Percentiles rank a stretch among this genome's conserved stretches.
Conservation (phyloP, 768 basidiomycete species). For the Mycena indigotica region DNA sequence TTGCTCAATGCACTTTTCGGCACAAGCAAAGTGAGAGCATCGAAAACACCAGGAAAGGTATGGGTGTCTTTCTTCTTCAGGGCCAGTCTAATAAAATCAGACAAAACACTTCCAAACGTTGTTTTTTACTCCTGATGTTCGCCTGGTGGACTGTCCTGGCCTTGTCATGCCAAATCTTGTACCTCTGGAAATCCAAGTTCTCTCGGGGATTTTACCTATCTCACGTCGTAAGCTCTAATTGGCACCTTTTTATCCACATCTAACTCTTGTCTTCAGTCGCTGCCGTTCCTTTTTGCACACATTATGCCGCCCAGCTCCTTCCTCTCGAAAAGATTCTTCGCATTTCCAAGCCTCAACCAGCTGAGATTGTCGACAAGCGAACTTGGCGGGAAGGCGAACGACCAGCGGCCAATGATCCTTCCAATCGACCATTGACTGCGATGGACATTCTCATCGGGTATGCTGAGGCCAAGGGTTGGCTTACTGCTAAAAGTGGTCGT, state of each 20-base stretch:
- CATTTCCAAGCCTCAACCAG: constrained; percentile 54
- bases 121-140: constrained; percentile 83
- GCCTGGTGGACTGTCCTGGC: constrained; percentile 94
- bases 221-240: constrained; percentile 43
- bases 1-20: constrained; percentile 92
- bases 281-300: constrained; percentile 82
- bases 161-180: constrained; percentile 86
- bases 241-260: background rate
- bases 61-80: constrained; percentile 1
- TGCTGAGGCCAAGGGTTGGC: constrained; percentile 76
- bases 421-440: constrained; percentile 69
- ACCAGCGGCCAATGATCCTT: constrained; percentile 21
- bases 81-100: constrained; percentile 35
- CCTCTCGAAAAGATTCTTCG: constrained; percentile 76
- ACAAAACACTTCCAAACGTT: constrained; percentile 96
- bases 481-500: constrained; percentile 89
- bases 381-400: constrained; percentile 70
- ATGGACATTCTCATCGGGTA: constrained; percentile 82
- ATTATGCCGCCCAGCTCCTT: constrained; percentile 64
- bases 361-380: constrained; percentile 57
- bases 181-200: constrained; percentile 83
- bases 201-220: constrained; percentile 74
- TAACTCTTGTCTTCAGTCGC: constrained; percentile 44
- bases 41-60: constrained; percentile 86
- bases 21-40: constrained; percentile 72